Evolutionary conservation across 768 basidiomycete genomes (phyloP).

Genomic region (Rhizopogon sp.): DNA sequence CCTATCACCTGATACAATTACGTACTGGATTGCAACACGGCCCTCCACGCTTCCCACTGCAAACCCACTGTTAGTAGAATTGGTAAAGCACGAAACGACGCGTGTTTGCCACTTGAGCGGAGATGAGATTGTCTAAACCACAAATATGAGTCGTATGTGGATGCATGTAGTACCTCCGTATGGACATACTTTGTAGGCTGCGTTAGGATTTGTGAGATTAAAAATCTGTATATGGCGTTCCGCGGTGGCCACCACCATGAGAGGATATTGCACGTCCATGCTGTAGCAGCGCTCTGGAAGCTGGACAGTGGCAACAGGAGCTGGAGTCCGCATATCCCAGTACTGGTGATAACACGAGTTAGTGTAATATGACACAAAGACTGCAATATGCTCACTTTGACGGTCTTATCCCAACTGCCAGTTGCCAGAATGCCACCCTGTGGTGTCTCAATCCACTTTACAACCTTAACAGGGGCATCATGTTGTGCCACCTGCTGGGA

Average conservation of each 20-base stretch:
- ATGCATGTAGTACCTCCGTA: conserved; percentile 1
- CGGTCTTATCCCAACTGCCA: conserved; percentile 96
- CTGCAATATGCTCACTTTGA: conserved; percentile 57
- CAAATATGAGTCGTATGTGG: background rate
- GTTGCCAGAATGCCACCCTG: conserved; percentile 78
- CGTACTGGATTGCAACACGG: conserved; percentile 93
- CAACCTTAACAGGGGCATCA: conserved; percentile 81
- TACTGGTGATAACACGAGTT: conserved; percentile 46
- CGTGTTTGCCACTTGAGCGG: conserved; percentile 95
- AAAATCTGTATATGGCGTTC: conserved; percentile 89
- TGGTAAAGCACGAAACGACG: conserved; percentile 78
- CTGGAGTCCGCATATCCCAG: conserved; percentile 83
- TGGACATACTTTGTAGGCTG: conserved; percentile 63
- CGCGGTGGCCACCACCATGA: conserved; percentile 91
- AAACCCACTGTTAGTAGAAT: conserved; percentile 61
- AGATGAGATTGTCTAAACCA: conserved; percentile 64
- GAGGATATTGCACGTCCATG: conserved; percentile 74
- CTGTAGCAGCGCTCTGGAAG: conserved; percentile 91
- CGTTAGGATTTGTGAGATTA: conserved; percentile 78
- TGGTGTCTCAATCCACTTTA: conserved; percentile 76
- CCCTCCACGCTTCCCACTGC: conserved; percentile 87
- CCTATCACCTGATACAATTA: conserved; percentile 12
- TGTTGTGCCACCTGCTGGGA: conserved; percentile 83
- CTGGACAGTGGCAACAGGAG: conserved; percentile 70
- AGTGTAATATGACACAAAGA: background rate